Percentiles rank a stretch among this genome's conserved stretches.
phyloP scores from a whole-genome alignment of 2,329 filamentous ascomycete genomes.

The Xylariales sp. region DNA sequence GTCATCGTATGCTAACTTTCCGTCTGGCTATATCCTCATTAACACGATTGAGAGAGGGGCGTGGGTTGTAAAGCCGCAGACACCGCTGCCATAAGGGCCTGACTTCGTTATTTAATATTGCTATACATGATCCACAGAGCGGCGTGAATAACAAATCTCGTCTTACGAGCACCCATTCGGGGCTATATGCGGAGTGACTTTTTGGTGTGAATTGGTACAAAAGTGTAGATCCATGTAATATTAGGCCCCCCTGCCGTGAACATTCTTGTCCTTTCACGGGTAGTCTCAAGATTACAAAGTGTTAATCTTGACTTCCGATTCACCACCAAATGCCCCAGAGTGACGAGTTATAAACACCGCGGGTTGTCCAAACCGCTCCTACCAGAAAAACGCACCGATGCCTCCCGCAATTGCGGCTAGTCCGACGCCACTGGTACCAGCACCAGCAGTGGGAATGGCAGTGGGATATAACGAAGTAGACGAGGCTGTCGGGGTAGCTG shows the following conservation, averaged over 20 bases:
- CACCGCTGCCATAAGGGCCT: background rate
- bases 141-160: background rate
- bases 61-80: constrained; percentile 54
- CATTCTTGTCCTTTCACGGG: too few species aligned
- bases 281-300: too few species aligned
- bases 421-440: constrained; percentile 43
- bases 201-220: too few species aligned
- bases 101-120: background rate
- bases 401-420: constrained; percentile 46
- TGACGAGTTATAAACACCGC: too few species aligned
- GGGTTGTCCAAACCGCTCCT: background rate
- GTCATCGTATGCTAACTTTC: constrained; percentile 6
- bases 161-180: too few species aligned
- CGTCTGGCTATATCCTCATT: constrained; percentile 45
- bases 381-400: constrained; percentile 48
- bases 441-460: constrained; percentile 42
- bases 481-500: constrained; percentile 34
- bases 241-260: too few species aligned
- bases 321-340: too few species aligned
- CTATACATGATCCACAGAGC: background rate
- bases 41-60: constrained; percentile 60
- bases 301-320: too few species aligned
- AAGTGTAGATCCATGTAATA: too few species aligned
- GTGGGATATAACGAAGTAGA: constrained; percentile 32
- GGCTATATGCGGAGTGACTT: too few species aligned